phyloP scores from a whole-genome alignment of 2,329 filamentous ascomycete genomes.

The Paraphaeosphaeria sporulosa region DNA sequence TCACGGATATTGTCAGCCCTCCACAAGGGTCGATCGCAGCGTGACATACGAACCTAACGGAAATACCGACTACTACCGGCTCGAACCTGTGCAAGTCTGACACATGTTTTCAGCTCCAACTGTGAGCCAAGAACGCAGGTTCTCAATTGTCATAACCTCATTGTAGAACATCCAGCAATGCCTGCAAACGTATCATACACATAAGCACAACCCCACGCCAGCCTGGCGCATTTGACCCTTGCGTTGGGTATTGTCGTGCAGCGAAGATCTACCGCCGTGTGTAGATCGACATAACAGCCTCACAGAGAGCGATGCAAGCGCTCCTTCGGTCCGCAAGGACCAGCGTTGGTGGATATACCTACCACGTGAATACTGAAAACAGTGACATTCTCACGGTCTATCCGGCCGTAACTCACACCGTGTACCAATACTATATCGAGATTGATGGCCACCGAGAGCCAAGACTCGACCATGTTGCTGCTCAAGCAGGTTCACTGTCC shows the following conservation, averaged over 20 bases:
- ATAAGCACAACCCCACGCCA: constrained; percentile 1
- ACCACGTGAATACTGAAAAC: not conserved
- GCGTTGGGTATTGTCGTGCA: not conserved
- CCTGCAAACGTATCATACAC: not conserved
- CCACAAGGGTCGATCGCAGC: not conserved
- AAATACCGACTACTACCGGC: not conserved
- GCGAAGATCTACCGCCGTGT: not conserved
- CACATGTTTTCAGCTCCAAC: not conserved
- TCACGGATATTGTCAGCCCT: not conserved
- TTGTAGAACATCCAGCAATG: not conserved
- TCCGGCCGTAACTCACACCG: not conserved
- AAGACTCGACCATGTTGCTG: not conserved
- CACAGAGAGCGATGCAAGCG: not conserved
- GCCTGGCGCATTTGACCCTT: not conserved
- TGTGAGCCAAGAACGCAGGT: not conserved
- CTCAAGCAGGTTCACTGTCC: not conserved
- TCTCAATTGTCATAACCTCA: not conserved
- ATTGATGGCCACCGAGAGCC: not conserved
- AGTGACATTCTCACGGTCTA: not conserved
- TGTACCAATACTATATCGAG: not conserved
- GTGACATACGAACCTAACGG: not conserved
- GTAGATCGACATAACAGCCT: not conserved
- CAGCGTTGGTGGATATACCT: not conserved
- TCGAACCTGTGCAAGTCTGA: constrained; percentile 1
- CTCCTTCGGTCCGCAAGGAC: not conserved